Evolutionary conservation across 441 rosid genomes (phyloP).

Genomic region (Pelargonium cotyledonis): DNA sequence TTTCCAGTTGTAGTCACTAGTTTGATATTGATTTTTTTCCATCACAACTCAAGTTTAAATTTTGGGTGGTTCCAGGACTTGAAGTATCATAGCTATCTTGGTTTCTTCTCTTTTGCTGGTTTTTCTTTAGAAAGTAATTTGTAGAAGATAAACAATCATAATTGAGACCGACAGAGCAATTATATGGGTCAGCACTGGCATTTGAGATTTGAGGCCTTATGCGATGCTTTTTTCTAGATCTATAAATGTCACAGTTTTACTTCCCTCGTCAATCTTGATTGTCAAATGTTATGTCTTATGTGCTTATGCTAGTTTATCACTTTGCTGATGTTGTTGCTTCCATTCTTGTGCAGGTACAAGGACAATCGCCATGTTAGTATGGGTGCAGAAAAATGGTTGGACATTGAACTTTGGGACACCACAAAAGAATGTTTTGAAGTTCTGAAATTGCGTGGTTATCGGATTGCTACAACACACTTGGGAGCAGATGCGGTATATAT

Average conservation of each 20-base stretch:
- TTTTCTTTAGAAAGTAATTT: too few relatives aligned
- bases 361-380: conserved; percentile 89
- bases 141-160: neutral
- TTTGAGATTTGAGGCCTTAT: neutral
- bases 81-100: too few relatives aligned
- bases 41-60: neutral
- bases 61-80: neutral
- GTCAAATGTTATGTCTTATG: neutral
- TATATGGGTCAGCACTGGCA: too few relatives aligned
- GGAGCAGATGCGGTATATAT: conserved; percentile 71
- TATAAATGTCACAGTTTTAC: neutral
- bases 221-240: neutral
- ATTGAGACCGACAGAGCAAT: neutral
- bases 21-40: neutral
- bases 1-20: neutral
- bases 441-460: conserved; percentile 75
- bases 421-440: conserved; percentile 57
- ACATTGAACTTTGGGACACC: conserved; percentile 88
- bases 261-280: neutral
- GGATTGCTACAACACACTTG: conserved; percentile 72
- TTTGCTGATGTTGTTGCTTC: neutral
- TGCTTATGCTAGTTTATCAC: neutral
- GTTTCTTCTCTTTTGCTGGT: too few relatives aligned
- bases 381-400: conserved; percentile 99
- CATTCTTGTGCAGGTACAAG: conserved; percentile 46